Evolutionary conservation across 441 rosid species (phyloP).

Genomic region (Breynia disticha): DNA sequence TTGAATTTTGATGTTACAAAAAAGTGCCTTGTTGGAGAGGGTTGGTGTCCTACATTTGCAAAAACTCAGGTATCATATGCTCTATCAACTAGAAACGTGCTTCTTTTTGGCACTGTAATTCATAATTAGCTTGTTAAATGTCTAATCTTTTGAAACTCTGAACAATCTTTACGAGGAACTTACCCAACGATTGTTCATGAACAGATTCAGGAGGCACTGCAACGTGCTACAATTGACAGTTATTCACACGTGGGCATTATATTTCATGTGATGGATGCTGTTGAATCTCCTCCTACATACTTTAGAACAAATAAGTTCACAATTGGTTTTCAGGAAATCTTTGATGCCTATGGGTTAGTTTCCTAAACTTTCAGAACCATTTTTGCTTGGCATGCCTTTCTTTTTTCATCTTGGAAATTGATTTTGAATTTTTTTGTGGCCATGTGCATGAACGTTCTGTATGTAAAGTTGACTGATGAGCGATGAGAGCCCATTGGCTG

Average conservation of each 20-base stretch:
- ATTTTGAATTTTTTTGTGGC: not conserved
- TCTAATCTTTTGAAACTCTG: conserved; percentile 11
- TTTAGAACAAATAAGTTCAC: conserved; percentile 85
- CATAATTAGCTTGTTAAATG: not conserved
- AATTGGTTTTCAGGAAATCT: conserved; percentile 88
- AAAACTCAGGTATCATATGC: conserved; percentile 58
- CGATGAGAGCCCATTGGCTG: too few relatives aligned
- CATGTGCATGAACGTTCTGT: not conserved
- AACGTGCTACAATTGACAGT: conserved; percentile 90
- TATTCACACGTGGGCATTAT: conserved; percentile 88
- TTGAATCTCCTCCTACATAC: conserved; percentile 91
- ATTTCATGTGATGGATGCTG: conserved; percentile 84
- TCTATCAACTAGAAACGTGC: conserved; percentile 1
- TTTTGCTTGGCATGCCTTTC: not conserved
- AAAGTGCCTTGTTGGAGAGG: conserved; percentile 97
- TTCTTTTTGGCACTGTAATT: conserved; percentile 3
- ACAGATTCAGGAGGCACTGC: conserved; percentile 93
- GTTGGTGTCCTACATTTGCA: conserved; percentile 95
- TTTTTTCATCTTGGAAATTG: not conserved
- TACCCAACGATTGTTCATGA: conserved; percentile 6
- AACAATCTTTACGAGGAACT: conserved; percentile 12
- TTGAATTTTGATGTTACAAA: conserved; percentile 94
- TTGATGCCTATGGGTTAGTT: conserved; percentile 97
- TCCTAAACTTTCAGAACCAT: conserved; percentile 1
- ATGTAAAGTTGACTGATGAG: too few relatives aligned